Evolutionary conservation across 208 protist genomes (phyloP).

Genomic region (Trypanosoma scelopori): DNA sequence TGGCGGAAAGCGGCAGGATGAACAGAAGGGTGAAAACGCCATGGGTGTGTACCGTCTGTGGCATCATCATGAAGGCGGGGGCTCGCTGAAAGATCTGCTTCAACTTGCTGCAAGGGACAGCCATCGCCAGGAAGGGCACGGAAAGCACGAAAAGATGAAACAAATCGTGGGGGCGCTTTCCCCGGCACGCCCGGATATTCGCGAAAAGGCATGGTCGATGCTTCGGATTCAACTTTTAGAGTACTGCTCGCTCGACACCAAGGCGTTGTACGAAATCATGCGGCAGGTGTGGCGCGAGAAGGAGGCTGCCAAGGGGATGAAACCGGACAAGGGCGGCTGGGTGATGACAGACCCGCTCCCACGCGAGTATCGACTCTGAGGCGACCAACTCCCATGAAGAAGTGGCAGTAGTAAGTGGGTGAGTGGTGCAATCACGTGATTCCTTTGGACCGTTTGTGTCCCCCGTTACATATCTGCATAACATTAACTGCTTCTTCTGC

Average conservation of each 20-base stretch:
- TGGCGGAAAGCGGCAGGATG: constrained; percentile 24
- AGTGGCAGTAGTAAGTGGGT: not conserved
- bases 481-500: no score
- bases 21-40: constrained; percentile 89
- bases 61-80: constrained; percentile 86
- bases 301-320: constrained; percentile 37
- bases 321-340: constrained; percentile 82
- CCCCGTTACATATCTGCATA: no score
- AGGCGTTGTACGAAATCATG: constrained; percentile 88
- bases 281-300: constrained; percentile 75
- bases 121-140: not conserved
- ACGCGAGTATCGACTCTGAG: constrained; percentile 47
- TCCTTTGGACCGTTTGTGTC: no score
- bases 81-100: constrained; percentile 72
- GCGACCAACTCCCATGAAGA: not conserved
- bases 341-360: constrained; percentile 61
- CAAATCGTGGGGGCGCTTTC: not conserved
- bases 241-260: constrained; percentile 90
- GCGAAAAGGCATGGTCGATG: constrained; percentile 67
- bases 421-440: not conserved
- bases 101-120: constrained; percentile 22
- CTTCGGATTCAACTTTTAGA: constrained; percentile 88
- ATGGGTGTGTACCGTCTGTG: constrained; percentile 88
- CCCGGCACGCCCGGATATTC: constrained; percentile 43
- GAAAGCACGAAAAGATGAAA: constrained; percentile 5